These are phyloP conservation scores for Epithemia pelagica DNA, from an alignment of 108 stramenopile genomes.

Conservation along the genomic window DNA sequence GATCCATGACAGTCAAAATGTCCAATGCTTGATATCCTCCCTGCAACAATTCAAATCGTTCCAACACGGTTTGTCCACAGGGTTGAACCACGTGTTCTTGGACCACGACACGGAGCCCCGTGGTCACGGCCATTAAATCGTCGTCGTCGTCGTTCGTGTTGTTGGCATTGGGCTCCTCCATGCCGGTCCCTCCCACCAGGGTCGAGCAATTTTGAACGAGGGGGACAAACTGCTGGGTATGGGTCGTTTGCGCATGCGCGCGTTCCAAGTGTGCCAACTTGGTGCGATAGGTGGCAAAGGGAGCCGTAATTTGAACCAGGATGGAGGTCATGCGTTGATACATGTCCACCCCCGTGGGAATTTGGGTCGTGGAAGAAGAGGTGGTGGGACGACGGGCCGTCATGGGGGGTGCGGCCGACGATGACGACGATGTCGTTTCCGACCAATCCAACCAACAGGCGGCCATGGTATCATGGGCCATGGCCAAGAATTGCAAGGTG, in stretches of 20 bases:
- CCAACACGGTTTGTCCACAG: slow-evolving; percentile 53
- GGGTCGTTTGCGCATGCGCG: slow-evolving; percentile 44
- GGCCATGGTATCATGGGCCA: slow-evolving; percentile 73
- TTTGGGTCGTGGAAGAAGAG: slow-evolving; percentile 13
- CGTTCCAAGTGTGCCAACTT: slow-evolving; percentile 52
- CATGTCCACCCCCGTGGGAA: slow-evolving; percentile 28
- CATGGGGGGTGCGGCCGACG: not conserved
- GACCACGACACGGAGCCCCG: slow-evolving; percentile 23
- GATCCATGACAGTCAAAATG: slow-evolving; percentile 50
- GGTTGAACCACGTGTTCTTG: slow-evolving; percentile 22
- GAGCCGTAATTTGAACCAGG: slow-evolving; percentile 55
- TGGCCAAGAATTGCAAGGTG: slow-evolving; percentile 69
- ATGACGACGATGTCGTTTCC: slow-evolving; percentile 1
- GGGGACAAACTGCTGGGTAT: slow-evolving; percentile 34
- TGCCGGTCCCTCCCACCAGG: not conserved
- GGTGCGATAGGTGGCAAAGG: slow-evolving; percentile 60
- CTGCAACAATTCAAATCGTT: slow-evolving; percentile 68
- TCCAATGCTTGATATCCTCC: slow-evolving; percentile 54
- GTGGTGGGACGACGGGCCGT: not conserved
- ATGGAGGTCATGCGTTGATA: slow-evolving; percentile 35
- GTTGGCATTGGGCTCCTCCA: not conserved
- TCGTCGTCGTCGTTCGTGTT: slow-evolving; percentile 9
- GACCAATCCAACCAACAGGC: slow-evolving; percentile 46
- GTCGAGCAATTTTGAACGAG: slow-evolving; percentile 11
- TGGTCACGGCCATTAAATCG: slow-evolving; percentile 44